Conservation (phyloP, 495 filamentous ascomycete species). For the Thozetella sp. region DNA sequence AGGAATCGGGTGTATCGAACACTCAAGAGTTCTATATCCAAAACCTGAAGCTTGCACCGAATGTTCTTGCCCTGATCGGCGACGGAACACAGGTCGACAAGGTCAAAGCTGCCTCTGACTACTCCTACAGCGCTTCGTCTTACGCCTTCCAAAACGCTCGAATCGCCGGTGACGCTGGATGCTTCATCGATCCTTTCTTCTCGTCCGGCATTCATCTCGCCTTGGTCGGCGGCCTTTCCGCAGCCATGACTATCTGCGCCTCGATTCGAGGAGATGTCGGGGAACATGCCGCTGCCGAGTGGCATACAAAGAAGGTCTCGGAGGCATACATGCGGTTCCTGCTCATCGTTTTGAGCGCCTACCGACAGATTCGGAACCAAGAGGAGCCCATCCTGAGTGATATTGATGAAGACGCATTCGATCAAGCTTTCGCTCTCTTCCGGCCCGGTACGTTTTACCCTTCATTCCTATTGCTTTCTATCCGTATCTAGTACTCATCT, state of each 20-base stretch:
- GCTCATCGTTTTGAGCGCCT: conserved; percentile 42
- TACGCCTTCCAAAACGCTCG: conserved; percentile 35
- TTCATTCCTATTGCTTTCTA: neutral
- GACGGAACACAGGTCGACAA: conserved; percentile 25
- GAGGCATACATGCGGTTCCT: conserved; percentile 55
- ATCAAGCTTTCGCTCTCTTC: conserved; percentile 45
- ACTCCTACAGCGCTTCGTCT: conserved; percentile 37
- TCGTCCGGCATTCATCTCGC: conserved; percentile 53
- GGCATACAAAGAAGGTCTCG: conserved; percentile 46
- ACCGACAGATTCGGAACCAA: conserved; percentile 43
- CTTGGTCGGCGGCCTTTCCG: conserved; percentile 42
- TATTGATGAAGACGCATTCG: conserved; percentile 45
- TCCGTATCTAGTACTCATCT: neutral
- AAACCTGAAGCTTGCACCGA: conserved; percentile 27
- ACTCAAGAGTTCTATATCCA: conserved; percentile 40
- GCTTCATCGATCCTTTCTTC: conserved; percentile 47
- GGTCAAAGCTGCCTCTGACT: conserved; percentile 40
- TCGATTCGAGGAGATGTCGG: conserved; percentile 32
- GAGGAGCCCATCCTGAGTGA: conserved; percentile 31
- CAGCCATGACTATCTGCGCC: conserved; percentile 35
- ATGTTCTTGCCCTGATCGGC: conserved; percentile 22
- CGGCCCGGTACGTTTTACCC: conserved; percentile 31
- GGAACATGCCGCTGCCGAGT: conserved; percentile 39
- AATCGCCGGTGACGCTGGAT: conserved; percentile 44
- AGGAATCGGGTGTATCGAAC: conserved; percentile 16